phyloP scores from a whole-genome alignment of 2,329 filamentous ascomycete genomes.

The Microascus cirrosus region DNA sequence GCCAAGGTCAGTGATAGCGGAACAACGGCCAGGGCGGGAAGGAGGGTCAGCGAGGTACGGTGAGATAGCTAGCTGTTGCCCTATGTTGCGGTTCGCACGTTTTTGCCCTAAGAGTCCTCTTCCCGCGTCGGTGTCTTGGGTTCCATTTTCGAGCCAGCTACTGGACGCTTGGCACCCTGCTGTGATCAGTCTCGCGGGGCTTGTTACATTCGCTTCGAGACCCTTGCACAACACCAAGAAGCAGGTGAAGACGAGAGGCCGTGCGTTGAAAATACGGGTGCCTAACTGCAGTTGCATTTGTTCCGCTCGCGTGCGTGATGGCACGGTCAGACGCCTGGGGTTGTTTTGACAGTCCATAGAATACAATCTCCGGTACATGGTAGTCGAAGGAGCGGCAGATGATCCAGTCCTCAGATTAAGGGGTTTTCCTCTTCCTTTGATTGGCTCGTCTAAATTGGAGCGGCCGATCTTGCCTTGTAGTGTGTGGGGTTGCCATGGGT shows the following conservation, averaged over 20 bases:
- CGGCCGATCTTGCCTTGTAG: too few relatives aligned
- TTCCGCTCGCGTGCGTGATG: neutral
- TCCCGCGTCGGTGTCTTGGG: neutral
- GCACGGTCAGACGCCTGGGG: too few relatives aligned
- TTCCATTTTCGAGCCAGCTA: neutral
- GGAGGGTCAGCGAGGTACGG: neutral
- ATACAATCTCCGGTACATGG: too few relatives aligned
- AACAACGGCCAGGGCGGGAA: neutral
- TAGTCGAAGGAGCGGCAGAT: too few relatives aligned
- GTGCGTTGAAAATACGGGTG: too few relatives aligned
- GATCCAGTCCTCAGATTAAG: too few relatives aligned
- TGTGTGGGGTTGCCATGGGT: neutral
- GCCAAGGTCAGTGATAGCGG: neutral
- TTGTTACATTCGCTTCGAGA: neutral
- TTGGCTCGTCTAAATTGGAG: too few relatives aligned
- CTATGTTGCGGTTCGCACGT: neutral
- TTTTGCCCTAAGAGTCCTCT: neutral
- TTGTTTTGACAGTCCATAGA: too few relatives aligned
- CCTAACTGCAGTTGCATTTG: neutral
- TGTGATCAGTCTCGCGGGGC: neutral
- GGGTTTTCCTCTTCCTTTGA: too few relatives aligned
- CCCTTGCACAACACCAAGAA: neutral
- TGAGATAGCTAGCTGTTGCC: neutral
- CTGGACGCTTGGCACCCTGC: neutral
- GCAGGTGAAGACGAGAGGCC: neutral